phyloP scores from a whole-genome alignment of 2,329 filamentous ascomycete genomes.

The Pseudocercospora vitis region DNA sequence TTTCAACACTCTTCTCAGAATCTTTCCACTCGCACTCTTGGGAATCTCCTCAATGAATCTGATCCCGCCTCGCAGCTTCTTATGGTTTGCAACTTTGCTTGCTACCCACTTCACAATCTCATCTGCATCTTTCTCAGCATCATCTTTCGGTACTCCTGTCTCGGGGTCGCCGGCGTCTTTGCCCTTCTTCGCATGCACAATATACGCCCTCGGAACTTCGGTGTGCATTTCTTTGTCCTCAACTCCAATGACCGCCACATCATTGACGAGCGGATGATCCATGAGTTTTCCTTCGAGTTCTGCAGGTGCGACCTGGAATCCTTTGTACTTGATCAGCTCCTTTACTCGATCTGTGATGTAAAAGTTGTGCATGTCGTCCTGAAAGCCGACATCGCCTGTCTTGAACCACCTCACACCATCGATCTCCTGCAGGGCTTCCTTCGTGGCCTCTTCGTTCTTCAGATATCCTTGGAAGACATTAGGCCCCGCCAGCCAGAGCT shows the following conservation, averaged over 20 bases:
- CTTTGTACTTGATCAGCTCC: constrained; percentile 62
- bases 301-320: constrained; percentile 51
- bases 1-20: constrained; percentile 47
- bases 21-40: constrained; percentile 51
- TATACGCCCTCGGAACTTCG: constrained; percentile 49
- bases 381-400: constrained; percentile 81
- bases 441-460: constrained; percentile 69
- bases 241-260: constrained; percentile 50
- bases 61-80: constrained; percentile 49
- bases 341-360: constrained; percentile 88
- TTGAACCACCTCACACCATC: constrained; percentile 76
- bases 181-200: constrained; percentile 43
- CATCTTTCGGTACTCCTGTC: constrained; percentile 20
- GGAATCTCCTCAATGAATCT: constrained; percentile 50
- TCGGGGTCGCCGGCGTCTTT: constrained; percentile 35
- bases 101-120: constrained; percentile 47
- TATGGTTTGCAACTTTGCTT: constrained; percentile 49
- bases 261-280: constrained; percentile 45
- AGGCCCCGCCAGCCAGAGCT: constrained; percentile 70
- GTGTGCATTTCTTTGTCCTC: constrained; percentile 48
- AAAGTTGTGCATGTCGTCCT: constrained; percentile 76
- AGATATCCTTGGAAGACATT: constrained; percentile 80
- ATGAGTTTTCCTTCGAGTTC: constrained; percentile 50
- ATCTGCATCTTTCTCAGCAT: constrained; percentile 38
- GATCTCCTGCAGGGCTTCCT: constrained; percentile 62